phyloP scores from a whole-genome alignment of 192 early-diverging fungal genomes.

The Chytriomyces hyalinus region DNA sequence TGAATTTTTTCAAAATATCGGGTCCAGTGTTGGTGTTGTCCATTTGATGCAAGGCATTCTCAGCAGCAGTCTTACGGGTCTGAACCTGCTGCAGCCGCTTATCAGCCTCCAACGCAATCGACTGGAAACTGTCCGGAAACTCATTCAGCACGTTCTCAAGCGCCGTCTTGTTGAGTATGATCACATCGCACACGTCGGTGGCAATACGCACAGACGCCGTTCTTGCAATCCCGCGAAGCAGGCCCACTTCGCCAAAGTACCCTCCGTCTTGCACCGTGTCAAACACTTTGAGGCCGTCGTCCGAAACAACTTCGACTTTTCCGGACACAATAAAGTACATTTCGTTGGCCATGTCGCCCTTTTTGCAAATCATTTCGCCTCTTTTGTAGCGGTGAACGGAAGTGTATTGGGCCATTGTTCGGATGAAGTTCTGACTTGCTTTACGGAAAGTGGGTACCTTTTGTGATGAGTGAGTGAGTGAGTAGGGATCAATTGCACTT shows the following conservation, averaged over 20 bases:
- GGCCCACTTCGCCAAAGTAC: conserved; percentile 65
- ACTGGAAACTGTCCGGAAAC: conserved; percentile 58
- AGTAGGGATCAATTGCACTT: neutral
- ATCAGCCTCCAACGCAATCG: conserved; percentile 54
- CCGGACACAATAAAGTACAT: conserved; percentile 63
- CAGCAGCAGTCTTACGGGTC: conserved; percentile 33
- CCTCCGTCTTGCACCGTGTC: conserved; percentile 53
- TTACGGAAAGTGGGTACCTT: conserved; percentile 55
- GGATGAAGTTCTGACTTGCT: conserved; percentile 51
- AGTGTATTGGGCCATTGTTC: conserved; percentile 49
- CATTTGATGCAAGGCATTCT: conserved; percentile 27
- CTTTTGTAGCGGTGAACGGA: conserved; percentile 37
- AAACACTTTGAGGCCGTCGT: conserved; percentile 53
- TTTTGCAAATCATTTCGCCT: conserved; percentile 51
- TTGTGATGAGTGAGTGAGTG: neutral
- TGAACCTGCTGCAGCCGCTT: conserved; percentile 46
- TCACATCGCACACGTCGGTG: conserved; percentile 42
- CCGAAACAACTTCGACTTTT: conserved; percentile 57
- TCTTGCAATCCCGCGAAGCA: conserved; percentile 48
- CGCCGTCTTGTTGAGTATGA: conserved; percentile 45
- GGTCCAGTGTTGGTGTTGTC: neutral
- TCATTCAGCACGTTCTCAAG: conserved; percentile 50
- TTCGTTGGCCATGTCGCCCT: conserved; percentile 53
- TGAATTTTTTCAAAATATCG: conserved; percentile 28
- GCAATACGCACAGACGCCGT: conserved; percentile 54